Conservation (phyloP, 352 stramenopile genomes). For the Globisporangium acanthophoron region DNA sequence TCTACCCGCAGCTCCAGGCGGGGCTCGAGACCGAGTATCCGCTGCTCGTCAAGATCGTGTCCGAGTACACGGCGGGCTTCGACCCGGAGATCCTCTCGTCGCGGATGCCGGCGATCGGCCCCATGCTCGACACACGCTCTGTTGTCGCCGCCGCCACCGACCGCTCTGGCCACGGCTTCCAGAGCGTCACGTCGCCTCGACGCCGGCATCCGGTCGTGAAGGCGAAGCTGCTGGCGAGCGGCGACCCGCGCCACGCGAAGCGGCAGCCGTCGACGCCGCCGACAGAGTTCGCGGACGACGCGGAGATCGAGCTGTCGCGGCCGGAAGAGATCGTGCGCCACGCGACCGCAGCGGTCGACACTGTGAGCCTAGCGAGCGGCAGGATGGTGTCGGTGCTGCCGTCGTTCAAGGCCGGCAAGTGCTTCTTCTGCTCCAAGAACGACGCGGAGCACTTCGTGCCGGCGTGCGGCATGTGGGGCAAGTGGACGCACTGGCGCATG, state of each 20-base stretch:
- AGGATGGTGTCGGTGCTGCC: slow-evolving; percentile 74
- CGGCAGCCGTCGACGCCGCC: not conserved
- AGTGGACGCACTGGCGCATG: slow-evolving; percentile 85
- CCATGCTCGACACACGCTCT: slow-evolving; percentile 1
- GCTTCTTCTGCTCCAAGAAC: slow-evolving; percentile 85
- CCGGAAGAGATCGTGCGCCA: slow-evolving; percentile 1
- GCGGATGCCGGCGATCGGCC: slow-evolving; percentile 19
- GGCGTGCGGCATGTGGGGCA: slow-evolving; percentile 76
- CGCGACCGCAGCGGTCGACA: not conserved
- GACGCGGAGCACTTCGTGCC: slow-evolving; percentile 76
- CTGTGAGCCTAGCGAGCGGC: slow-evolving; percentile 1
- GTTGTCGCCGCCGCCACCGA: not conserved
- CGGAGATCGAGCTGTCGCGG: slow-evolving; percentile 9
- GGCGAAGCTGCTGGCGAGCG: slow-evolving; percentile 7
- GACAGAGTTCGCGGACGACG: slow-evolving; percentile 5
- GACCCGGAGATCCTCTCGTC: slow-evolving; percentile 69
- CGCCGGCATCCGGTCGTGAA: slow-evolving; percentile 7
- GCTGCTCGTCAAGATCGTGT: slow-evolving; percentile 75
- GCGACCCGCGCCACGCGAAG: not conserved
- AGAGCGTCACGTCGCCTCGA: slow-evolving; percentile 4
- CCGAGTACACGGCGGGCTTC: slow-evolving; percentile 76
- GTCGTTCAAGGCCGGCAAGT: slow-evolving; percentile 77
- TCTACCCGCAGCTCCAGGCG: slow-evolving; percentile 74
- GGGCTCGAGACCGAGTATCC: slow-evolving; percentile 73
- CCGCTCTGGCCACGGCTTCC: slow-evolving; percentile 14